Base-by-base conservation (phyloP, 139 green algal genomes). In the Chlorella sp. region DNA sequence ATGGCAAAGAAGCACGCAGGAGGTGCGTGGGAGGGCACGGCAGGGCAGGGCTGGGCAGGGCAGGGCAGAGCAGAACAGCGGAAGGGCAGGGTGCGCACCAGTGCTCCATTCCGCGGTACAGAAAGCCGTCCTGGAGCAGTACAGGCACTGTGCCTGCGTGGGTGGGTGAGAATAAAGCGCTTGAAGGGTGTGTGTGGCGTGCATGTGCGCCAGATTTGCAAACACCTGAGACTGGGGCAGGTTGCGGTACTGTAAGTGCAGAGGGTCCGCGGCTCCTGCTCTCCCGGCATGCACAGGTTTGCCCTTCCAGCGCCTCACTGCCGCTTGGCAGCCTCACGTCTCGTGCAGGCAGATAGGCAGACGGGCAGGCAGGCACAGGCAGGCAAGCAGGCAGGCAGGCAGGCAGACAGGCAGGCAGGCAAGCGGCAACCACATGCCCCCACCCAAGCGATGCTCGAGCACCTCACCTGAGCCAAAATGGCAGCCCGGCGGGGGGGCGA, bases 91-190 rank as follows among this genome's bases (percentile, higher is more conserved):
- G 9, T 7, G 16, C 89, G 18, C 89, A 87, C 83, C 89, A 89
- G n/a, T 81, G 40, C 83, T 91, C 89, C 36, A 91, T 81, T 37
- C 73, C 64, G 0, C 83, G 83, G 22, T 42, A 91, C n/a, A 91
- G 73, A 11, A 75, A 14, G n/a, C 89, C 89, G 2, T 34, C 60
- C 5, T 79, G 32, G 0, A 53, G 36, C 75, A 91, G 73, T 34
- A 91, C 75, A 1, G 89, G 89, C 83, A 89, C 69, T 11, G 83
- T 32, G 37, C 87, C 87, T 90, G 87, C 79, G 39, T 4, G 19
- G n/a, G 60, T n/a, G 21, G 26, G 12, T 12, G 32, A 36, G 34
- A 77, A 37, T 77, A 19, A 28, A n/a, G 48, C 7, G 9, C 5
- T 16, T 9, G 7, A 57, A 57, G 48, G 48, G n/a, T n/a, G n/a